These are phyloP conservation scores for Vanderwaltozyma verrucispora DNA, from an alignment of 805 yeast genomes.

Conservation along the genomic window DNA sequence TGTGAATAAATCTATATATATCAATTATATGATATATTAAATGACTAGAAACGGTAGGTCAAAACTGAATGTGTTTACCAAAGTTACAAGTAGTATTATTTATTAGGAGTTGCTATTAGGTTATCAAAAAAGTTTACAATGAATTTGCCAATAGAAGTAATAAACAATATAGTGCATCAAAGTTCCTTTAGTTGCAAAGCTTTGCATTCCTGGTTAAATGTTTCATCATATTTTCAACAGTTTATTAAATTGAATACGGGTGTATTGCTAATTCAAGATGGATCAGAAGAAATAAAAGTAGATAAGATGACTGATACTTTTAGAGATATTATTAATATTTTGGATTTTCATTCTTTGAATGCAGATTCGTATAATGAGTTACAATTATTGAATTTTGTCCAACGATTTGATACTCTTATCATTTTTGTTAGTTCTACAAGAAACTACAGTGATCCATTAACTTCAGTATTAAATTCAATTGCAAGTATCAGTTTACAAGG, in stretches of 20 bases:
- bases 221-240: conserved; percentile 9
- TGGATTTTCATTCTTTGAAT: conserved; percentile 8
- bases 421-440: conserved; percentile 16
- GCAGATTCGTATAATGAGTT: conserved; percentile 8
- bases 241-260: conserved; percentile 13
- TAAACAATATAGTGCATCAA: conserved; percentile 14
- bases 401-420: conserved; percentile 8
- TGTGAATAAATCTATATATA: too few relatives aligned
- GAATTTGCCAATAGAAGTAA: conserved; percentile 18
- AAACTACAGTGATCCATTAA: conserved; percentile 16
- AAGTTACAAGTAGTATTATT: too few relatives aligned
- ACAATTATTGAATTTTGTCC: conserved; percentile 6
- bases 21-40: too few relatives aligned
- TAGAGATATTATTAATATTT: conserved; percentile 6
- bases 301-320: conserved; percentile 8
- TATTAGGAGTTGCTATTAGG: too few relatives aligned
- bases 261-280: conserved; percentile 15
- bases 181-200: conserved; percentile 19
- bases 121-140: too few relatives aligned
- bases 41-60: too few relatives aligned
- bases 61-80: too few relatives aligned
- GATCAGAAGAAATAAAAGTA: background rate
- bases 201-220: conserved; percentile 16
- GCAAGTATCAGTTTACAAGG: conserved; percentile 4
- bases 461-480: conserved; percentile 7